Base-by-base conservation (phyloP, 208 protist species). In the Blastocrithidia nonstop region DNA sequence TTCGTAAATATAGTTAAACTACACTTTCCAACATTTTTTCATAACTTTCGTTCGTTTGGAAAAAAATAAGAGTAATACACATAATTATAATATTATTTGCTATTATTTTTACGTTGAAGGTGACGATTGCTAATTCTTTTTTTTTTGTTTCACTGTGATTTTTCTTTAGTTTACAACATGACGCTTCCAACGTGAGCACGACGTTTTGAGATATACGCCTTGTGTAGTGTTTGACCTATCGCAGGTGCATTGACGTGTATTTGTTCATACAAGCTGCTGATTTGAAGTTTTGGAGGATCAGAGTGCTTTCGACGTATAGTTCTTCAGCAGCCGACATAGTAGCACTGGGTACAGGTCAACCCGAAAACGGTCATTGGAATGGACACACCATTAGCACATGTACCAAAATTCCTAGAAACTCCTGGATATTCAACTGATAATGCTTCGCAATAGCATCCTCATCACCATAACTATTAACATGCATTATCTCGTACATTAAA, bases 251-350 rank as follows among this genome's bases (percentile, higher is more conserved):
- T 61, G 13, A 72, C 61, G 1, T 45, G 84, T 2, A 70, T 86
- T 8, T 58, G 44, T 25, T 82, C 66, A 15, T 90, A 86, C 46
- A 66, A 62, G 45, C 39, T 90, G 29, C 84, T 90, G 27, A 82
- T 90, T n/a, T 90, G 80, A 76, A 84, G 73, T 45, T 90, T 86
- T 56, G 80, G 80, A 22, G 80, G 80, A 38, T 57, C 70, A 6
- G 80, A 90, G n/a, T 85, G 71, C 61, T 90, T 90, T 57, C 80
- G 80, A 29, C 84, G 84, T 43, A 71, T 90, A 5, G 80, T 65
- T 9, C 85, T 90, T 44, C 59, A 90, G 55, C 75, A 86, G 56
- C 80, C 80, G 1, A 78, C 81, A 31, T 78, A 83, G 53, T 73
- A 80, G 46, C 59, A 83, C 60, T 90, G 80, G 80, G 81, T 80